phyloP scores from a whole-genome alignment of 164 flowering plant genomes.

The Protea cynaroides region DNA sequence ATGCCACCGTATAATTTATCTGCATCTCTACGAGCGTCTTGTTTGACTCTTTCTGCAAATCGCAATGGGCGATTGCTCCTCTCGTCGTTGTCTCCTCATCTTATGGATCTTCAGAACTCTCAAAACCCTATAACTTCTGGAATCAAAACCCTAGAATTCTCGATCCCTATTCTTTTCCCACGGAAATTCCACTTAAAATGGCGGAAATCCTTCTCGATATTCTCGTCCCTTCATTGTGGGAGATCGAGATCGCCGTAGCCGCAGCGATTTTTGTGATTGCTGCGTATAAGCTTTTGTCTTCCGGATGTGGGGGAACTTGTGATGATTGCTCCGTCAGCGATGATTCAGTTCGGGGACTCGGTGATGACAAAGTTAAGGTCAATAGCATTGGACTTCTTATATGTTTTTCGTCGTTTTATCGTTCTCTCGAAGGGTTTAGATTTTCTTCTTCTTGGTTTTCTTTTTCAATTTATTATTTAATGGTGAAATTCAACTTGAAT shows the following conservation, averaged over 20 bases:
- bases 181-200: conserved; percentile 16
- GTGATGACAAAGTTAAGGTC: conserved; percentile 46
- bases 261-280: conserved; percentile 59
- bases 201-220: conserved; percentile 32
- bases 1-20: too few relatives aligned
- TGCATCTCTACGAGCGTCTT: not conserved
- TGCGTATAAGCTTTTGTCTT: conserved; percentile 46
- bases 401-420: not conserved
- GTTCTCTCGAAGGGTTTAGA: not conserved
- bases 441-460: not conserved
- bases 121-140: conserved; percentile 10
- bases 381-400: not conserved
- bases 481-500: not conserved
- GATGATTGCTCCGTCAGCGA: conserved; percentile 13
- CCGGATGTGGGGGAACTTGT: conserved; percentile 16
- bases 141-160: conserved; percentile 10
- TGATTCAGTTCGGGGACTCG: conserved; percentile 12
- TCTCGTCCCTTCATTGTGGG: conserved; percentile 84
- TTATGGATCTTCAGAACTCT: conserved; percentile 1
- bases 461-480: not conserved
- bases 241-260: conserved; percentile 62
- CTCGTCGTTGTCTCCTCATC: not conserved
- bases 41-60: conserved; percentile 9
- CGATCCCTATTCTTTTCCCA: not conserved
- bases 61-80: conserved; percentile 3